These are phyloP conservation scores for Peribolospora baueri DNA, from an alignment of 768 basidiomycete genomes.

Conservation along the genomic window DNA sequence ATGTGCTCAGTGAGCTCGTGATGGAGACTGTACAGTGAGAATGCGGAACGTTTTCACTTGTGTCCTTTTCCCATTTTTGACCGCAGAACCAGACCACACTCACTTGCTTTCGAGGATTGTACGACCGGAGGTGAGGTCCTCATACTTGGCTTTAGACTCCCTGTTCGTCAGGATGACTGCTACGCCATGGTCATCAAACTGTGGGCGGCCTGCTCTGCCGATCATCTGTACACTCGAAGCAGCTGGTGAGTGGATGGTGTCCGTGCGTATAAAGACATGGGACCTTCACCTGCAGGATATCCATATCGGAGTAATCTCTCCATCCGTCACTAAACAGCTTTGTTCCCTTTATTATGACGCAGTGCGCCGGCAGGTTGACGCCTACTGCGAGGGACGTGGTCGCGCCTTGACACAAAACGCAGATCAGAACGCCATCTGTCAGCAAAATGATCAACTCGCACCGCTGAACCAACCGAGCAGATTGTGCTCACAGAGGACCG, in stretches of 20 bases:
- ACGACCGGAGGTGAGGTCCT: slow-evolving; percentile 36
- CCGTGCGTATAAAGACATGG: background rate
- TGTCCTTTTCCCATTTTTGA: background rate
- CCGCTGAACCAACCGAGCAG: background rate
- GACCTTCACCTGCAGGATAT: slow-evolving; percentile 38
- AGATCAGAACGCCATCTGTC: background rate
- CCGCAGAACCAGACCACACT: background rate
- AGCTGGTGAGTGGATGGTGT: background rate
- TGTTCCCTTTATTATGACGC: slow-evolving; percentile 80
- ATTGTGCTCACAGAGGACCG: slow-evolving; percentile 35
- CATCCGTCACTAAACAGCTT: slow-evolving; percentile 44
- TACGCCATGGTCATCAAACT: slow-evolving; percentile 51
- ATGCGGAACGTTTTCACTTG: background rate
- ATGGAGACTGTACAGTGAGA: slow-evolving; percentile 29
- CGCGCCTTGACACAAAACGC: slow-evolving; percentile 2
- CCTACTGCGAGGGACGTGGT: slow-evolving; percentile 77
- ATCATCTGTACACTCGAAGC: slow-evolving; percentile 41
- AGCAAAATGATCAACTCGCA: background rate
- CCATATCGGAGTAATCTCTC: slow-evolving; percentile 70
- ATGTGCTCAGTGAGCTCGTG: slow-evolving; percentile 65
- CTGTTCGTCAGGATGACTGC: slow-evolving; percentile 62
- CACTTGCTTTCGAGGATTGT: slow-evolving; percentile 55
- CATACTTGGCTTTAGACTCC: slow-evolving; percentile 46
- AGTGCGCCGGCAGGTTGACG: slow-evolving; percentile 84
- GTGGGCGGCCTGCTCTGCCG: slow-evolving; percentile 31